These are phyloP conservation scores for Tylopilus subfusipes DNA, from an alignment of 768 basidiomycete species.

Conservation along the genomic window DNA sequence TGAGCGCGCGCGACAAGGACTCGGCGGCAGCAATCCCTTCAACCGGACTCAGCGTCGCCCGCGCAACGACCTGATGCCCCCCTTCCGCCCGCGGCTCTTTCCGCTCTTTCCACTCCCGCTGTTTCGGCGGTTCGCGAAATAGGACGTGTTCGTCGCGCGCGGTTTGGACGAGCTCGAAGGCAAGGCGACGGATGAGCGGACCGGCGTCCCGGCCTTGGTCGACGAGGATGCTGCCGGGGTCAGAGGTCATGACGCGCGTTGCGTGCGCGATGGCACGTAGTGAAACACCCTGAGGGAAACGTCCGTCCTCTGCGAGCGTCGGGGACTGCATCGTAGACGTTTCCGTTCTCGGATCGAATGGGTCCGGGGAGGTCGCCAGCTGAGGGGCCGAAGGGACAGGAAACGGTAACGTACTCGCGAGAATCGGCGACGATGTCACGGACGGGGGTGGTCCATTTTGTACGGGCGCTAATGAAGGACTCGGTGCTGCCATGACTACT, in stretches of 20 bases:
- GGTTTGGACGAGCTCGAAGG: constrained; percentile 62
- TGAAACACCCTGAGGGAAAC: constrained; percentile 55
- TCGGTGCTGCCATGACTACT: constrained; percentile 24
- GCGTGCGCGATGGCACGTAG: constrained; percentile 77
- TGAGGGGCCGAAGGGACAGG: constrained; percentile 27
- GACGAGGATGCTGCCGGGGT: constrained; percentile 67
- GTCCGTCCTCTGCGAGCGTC: constrained; percentile 27
- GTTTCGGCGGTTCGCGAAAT: constrained; percentile 36
- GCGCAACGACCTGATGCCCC: constrained; percentile 32
- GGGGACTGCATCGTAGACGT: constrained; percentile 29
- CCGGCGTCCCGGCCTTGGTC: constrained; percentile 67
- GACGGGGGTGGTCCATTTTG: constrained; percentile 15
- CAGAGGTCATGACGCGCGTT: constrained; percentile 83
- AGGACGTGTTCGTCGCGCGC: constrained; percentile 61
- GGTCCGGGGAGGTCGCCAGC: constrained; percentile 22
- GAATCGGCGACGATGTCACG: constrained; percentile 18
- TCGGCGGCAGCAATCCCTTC: constrained; percentile 43
- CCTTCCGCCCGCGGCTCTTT: constrained; percentile 28
- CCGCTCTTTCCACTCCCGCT: constrained; percentile 45
- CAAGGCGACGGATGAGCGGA: constrained; percentile 57
- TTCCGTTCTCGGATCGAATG: constrained; percentile 22
- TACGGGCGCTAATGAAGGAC: constrained; percentile 11
- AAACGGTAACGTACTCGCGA: constrained; percentile 13
- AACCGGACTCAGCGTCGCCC: constrained; percentile 42
- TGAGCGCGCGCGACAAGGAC: constrained; percentile 46